Percentiles rank a stretch among this genome's conserved stretches.
Evolutionary conservation across 805 yeast species (phyloP).

Genomic region (Tetrapisispora namnaoensis): DNA sequence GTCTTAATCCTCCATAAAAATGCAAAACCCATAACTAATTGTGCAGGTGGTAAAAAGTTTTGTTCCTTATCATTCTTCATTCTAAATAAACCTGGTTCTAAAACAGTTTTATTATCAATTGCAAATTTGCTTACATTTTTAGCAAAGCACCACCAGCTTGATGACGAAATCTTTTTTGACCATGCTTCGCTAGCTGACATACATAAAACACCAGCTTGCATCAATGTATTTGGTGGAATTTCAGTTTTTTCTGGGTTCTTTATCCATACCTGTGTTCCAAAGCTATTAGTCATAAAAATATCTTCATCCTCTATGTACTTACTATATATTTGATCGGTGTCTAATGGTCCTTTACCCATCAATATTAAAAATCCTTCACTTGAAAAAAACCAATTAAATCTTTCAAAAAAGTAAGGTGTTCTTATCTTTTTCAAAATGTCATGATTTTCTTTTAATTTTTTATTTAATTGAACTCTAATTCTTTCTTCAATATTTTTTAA

Average conservation of each 20-base stretch:
- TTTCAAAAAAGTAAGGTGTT: constrained; percentile 83
- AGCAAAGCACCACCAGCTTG: constrained; percentile 81
- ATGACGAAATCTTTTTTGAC: constrained; percentile 72
- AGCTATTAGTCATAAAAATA: constrained; percentile 63
- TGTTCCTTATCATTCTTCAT: constrained; percentile 43
- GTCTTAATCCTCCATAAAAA: constrained; percentile 64
- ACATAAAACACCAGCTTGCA: constrained; percentile 86
- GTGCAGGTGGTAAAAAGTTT: constrained; percentile 65
- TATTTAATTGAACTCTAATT: constrained; percentile 61
- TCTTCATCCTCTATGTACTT: constrained; percentile 70
- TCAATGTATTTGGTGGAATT: constrained; percentile 77
- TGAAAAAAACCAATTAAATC: constrained; percentile 88
- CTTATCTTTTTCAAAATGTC: constrained; percentile 49
- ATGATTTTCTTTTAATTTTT: constrained; percentile 48
- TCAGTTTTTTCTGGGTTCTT: constrained; percentile 68
- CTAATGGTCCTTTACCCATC: constrained; percentile 76
- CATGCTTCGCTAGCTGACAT: constrained; percentile 78
- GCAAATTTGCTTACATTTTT: constrained; percentile 61
- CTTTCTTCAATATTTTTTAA: constrained; percentile 73
- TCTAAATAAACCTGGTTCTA: constrained; percentile 54
- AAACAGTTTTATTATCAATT: constrained; percentile 37
- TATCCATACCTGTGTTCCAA: constrained; percentile 65
- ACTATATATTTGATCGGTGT: constrained; percentile 70
- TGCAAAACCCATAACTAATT: constrained; percentile 82
- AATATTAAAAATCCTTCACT: constrained; percentile 79